phyloP scores from a whole-genome alignment of 345 rosid genomes.

The Brassica napus region DNA sequence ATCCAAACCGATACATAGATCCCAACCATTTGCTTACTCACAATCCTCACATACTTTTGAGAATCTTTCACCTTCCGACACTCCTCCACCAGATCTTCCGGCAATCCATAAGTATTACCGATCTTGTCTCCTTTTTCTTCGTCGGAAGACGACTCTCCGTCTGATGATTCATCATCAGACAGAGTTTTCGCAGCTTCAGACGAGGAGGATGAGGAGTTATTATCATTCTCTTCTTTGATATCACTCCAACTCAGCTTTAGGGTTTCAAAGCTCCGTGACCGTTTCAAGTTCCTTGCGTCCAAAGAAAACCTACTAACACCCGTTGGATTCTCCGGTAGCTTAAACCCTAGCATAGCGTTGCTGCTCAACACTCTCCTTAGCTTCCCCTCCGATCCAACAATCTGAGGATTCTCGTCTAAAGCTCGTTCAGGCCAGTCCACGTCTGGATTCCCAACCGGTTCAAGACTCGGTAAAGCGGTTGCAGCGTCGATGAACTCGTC shows the following conservation, averaged over 20 bases:
- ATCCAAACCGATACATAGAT: conserved; percentile 94
- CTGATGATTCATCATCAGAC: conserved; percentile 39
- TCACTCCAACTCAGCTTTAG: conserved; percentile 50
- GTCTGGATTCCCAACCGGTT: conserved; percentile 23
- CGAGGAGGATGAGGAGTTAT: conserved; percentile 15
- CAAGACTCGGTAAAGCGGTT: conserved; percentile 24
- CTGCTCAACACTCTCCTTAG: conserved; percentile 74
- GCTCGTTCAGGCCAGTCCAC: conserved; percentile 91
- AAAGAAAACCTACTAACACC: conserved; percentile 43
- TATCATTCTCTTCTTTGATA: conserved; percentile 44
- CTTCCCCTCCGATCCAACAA: conserved; percentile 57
- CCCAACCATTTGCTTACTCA: conserved; percentile 99
- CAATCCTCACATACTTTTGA: conserved; percentile 71
- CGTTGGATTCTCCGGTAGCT: conserved; percentile 45
- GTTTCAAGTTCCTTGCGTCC: conserved; percentile 51
- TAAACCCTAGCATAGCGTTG: conserved; percentile 63
- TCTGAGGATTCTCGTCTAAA: conserved; percentile 66
- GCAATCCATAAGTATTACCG: conserved; percentile 24
- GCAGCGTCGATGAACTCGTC: conserved; percentile 44
- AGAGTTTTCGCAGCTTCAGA: conserved; percentile 44
- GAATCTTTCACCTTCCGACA: conserved; percentile 41
- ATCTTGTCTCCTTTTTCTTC: conserved; percentile 30
- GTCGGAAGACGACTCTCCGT: conserved; percentile 19
- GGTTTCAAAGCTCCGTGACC: conserved; percentile 73
- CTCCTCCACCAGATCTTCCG: conserved; percentile 32